Base-by-base conservation (phyloP, 371 early-diverging fungal species). In the Mortierella sp. region DNA sequence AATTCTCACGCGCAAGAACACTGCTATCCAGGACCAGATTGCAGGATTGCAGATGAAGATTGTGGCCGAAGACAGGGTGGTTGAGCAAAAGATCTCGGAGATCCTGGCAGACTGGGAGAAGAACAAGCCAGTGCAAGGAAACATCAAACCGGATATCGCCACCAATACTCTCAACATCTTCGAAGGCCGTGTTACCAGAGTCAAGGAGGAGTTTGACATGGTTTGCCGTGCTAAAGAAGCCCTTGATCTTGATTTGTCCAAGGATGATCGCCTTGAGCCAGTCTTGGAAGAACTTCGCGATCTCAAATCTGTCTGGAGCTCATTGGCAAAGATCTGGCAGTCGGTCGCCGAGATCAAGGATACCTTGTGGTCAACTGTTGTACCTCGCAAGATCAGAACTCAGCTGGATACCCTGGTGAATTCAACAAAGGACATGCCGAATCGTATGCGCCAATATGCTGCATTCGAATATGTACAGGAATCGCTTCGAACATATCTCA, bases 401-500 rank as follows among this genome's bases (percentile, higher is more conserved):
- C 90, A 86, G 53, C 83, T 99, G 49, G 97, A 98, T 60, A 84
- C 83, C n/a, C 86, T 97, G 19, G 79, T 95, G 28, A 81, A 85
- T 43, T 85, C 91, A 19, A 90, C 94, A 28, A 95, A 95, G 80
- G 93, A 94, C 57, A 90, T 98, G 92, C 96, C 97, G 17, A 92
- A 88, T 79, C 91, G 94, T 54, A 94, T 96, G 92, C 91, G 97
- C 25, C 95, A 96, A 80, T 98, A 99, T 84, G 94, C 95, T n/a
- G 98, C 99, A 0, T 97, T 92, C 71, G 97, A 97, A 71, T 94
- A 92, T 68, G 88, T 97, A 64, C 95, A 95, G 67, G 93, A 95
- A 51, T 87, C 88, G 6, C 79, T 99, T 48, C 88, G 92, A 49
- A 80, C 82, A 19, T 88, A 94, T 62, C 80, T 96, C 46, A 92